Base-by-base conservation (phyloP, 2,329 filamentous ascomycete species). In the Acephala macrosclerotiorum region DNA sequence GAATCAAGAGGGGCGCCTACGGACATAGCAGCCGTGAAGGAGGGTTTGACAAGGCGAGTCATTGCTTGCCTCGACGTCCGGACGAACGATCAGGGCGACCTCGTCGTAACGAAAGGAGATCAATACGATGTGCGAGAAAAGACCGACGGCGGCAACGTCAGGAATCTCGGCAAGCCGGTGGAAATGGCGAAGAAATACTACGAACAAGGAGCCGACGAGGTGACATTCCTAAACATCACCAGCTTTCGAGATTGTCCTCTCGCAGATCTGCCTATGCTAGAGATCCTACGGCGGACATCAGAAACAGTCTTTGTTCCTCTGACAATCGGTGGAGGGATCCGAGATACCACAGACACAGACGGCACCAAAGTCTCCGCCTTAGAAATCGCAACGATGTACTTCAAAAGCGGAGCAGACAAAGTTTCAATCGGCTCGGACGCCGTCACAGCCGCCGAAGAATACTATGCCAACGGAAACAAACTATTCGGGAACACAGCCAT, bases 111-210 rank as follows among this genome's bases (percentile, higher is more conserved):
- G 16, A 99, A 99, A 80, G 96, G 96, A 64, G 96, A 99, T 80
- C 95, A 98, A 79, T 99, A 99, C 81, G 96, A 99, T 75, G 96
- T 99, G 7, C 92, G 96, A 36, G 96, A 98, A 75, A 97, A 97
- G 80, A 83, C 83, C 25, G 83, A 81, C 16, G 83, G 83, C 64
- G 84, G 87, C 62, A 82, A 86, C 71, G 94, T 99, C 40, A 89
- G 96, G 69, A 99, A 99, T 79, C 85, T 99, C 3, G 96, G 96
- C 70, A 99, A 99, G 80, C 96, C 96, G 1, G 94, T 99, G 58
- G 94, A 97, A 70, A 92, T 99, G 87, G 96, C 96, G 9, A 89
- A 88, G 79, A 89, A 88, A 75, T 99, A 99, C 83, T 99, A 98
- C 83, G 91, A 96, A 75, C 93, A 97, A 80, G 96, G 96, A 66